Conservation (phyloP, 2,329 filamentous ascomycete species). For the Bipolaris zeicola region DNA sequence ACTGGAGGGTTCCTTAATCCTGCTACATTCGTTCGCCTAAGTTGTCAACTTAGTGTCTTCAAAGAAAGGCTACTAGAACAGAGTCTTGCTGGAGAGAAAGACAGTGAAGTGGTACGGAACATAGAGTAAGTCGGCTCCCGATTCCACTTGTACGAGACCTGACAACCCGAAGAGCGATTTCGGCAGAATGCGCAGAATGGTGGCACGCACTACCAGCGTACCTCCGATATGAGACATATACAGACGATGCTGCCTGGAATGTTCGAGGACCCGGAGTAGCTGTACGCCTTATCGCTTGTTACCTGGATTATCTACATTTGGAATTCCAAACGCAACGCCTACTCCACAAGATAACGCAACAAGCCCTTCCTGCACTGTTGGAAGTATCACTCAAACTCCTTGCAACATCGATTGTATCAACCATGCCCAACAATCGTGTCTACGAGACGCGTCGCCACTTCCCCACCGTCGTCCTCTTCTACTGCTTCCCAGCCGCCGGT, state of each 20-base stretch:
- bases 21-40: constrained; percentile 36
- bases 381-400: constrained; percentile 43
- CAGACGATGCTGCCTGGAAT: constrained; percentile 40
- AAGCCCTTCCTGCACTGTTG: constrained; percentile 38
- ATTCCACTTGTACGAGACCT: neutral
- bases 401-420: constrained; percentile 38
- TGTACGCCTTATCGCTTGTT: constrained; percentile 37
- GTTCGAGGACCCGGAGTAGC: constrained; percentile 30
- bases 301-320: constrained; percentile 43
- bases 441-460: constrained; percentile 42
- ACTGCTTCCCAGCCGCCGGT: constrained; percentile 44
- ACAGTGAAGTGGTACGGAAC: constrained; percentile 36
- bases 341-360: constrained; percentile 40
- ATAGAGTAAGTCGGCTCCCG: constrained; percentile 30
- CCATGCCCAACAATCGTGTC: constrained; percentile 38
- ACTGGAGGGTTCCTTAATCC: constrained; percentile 34
- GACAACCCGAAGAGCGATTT: constrained; percentile 31
- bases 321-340: constrained; percentile 45
- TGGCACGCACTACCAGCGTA: constrained; percentile 41
- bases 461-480: constrained; percentile 43
- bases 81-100: constrained; percentile 40
- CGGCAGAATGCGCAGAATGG: constrained; percentile 29
- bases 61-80: constrained; percentile 43
- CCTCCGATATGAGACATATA: constrained; percentile 44
- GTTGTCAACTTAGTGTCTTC: constrained; percentile 34